A percentile compares a stretch with the other conserved stretches of the same genome.
phyloP scores from a whole-genome alignment of 1,284 basidiomycete species.

The Butyriboletus appendiculatus region DNA sequence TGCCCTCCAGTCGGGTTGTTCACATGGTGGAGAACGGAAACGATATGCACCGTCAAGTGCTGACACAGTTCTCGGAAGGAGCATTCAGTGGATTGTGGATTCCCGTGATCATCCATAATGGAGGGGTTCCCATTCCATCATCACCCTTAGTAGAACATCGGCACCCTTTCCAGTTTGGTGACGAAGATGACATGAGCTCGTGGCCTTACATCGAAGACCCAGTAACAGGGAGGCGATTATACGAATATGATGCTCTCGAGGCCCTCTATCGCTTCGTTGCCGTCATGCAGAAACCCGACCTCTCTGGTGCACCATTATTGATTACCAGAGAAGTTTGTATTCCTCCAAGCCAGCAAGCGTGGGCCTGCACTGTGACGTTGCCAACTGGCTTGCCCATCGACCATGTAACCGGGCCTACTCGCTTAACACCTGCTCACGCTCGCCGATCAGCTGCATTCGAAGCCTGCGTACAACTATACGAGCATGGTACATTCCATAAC shows the following conservation, averaged over 20 bases:
- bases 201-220: constrained; percentile 46
- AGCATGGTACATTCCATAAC: constrained; percentile 51
- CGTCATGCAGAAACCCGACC: constrained; percentile 13
- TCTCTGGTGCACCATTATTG: constrained; percentile 41
- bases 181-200: constrained; percentile 43
- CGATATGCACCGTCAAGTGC: constrained; percentile 51
- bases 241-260: constrained; percentile 51
- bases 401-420: constrained; percentile 45
- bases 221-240: constrained; percentile 56
- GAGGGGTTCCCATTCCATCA: constrained; percentile 48
- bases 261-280: constrained; percentile 55
- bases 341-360: constrained; percentile 21
- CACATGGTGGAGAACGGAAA: constrained; percentile 64
- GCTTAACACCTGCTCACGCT: constrained; percentile 51
- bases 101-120: constrained; percentile 40
- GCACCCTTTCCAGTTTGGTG: constrained; percentile 48
- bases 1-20: constrained; percentile 52
- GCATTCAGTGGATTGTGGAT: constrained; percentile 44
- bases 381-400: constrained; percentile 43
- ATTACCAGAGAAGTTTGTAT: constrained; percentile 27
- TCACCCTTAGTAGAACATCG: constrained; percentile 41
- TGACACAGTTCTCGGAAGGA: constrained; percentile 39
- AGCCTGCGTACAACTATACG: constrained; percentile 53
- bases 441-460: constrained; percentile 57
- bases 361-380: constrained; percentile 52